Evolutionary conservation across 2,329 filamentous ascomycete species (phyloP).

Genomic region (Phaeoacremonium minimum): DNA sequence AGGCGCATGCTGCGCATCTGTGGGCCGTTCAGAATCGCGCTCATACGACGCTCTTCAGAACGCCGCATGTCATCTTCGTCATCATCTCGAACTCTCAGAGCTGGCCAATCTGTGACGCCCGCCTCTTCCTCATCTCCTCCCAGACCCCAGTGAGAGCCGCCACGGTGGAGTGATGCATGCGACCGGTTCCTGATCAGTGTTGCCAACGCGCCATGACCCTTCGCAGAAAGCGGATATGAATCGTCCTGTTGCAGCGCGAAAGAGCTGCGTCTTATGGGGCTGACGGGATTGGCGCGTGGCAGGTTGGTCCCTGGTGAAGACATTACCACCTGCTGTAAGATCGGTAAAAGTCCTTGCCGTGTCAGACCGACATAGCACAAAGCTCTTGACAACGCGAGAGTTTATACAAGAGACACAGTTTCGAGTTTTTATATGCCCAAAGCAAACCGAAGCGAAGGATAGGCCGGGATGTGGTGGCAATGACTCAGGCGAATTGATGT

Average conservation of each 20-base stretch:
- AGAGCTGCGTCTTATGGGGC: constrained; percentile 10
- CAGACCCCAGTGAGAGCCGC: constrained; percentile 1
- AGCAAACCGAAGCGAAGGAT: no score
- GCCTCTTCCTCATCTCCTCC: constrained; percentile 9
- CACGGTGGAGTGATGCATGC: constrained; percentile 11
- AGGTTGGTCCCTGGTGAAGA: no score
- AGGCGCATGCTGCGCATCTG: constrained; percentile 79
- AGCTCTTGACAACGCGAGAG: no score
- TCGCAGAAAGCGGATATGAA: constrained; percentile 51
- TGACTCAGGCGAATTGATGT: no score
- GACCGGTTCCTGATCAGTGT: constrained; percentile 44
- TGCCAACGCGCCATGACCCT: constrained; percentile 25
- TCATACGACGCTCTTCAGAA: constrained; percentile 55
- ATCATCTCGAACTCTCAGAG: constrained; percentile 8
- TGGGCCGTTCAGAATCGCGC: constrained; percentile 57
- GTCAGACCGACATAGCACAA: no score
- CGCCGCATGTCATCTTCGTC: constrained; percentile 38
- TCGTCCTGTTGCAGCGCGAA: constrained; percentile 28
- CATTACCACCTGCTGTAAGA: no score
- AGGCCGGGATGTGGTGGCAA: no score
- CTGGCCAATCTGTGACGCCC: constrained; percentile 3
- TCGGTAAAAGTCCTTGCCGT: no score
- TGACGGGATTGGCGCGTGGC: background rate
- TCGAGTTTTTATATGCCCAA: no score
- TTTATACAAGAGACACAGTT: no score